Base-by-base conservation (phyloP, 371 early-diverging fungal genomes). In the Dichotomocladium elegans region DNA sequence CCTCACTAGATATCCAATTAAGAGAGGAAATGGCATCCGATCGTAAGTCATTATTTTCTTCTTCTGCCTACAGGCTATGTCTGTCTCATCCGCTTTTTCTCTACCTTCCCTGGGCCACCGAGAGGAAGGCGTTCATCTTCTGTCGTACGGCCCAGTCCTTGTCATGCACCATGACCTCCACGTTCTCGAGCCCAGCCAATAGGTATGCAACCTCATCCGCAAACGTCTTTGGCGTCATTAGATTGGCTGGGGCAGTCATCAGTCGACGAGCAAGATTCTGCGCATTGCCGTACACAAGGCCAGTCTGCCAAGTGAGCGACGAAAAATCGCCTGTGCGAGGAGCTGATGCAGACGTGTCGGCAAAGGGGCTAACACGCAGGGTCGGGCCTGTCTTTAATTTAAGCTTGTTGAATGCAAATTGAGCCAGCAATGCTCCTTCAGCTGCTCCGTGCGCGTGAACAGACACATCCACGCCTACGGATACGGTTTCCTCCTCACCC, bases 221-320 rank as follows among this genome's bases (percentile, higher is more conserved):
- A 67, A 99, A 98, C 14, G 86, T 52, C 15, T 87, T 86, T 28
- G 99, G 99, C 10, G 98, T 99, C 92, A 98, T 87, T 47, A 86
- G 64, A 76, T 98, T 99, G 26, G 93, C 91, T 9, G 99, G 99
- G 4, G 95, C 88, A 55, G 94, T 94, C 80, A 87, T 90, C 50
- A 95, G 74, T 61, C 82, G 88, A 47, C 99, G 86, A 3, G 98
- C 94, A 50, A 91, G 71, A 74, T 98, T 98, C 72, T 99, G 99
- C 2, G 94, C 87, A 22, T 81, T 70, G 22, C 86, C 92, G 47
- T 82, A 83, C 21, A 88, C 79, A 24, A 69, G 59, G 11, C 93
- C 93, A 2, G 73, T 61, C n/a, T 77, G 66, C 86, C 90, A 93
- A 4, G 68, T 58, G 25, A 63, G 42, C 34, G 31, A 27, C 27